Base-by-base conservation (phyloP, 805 yeast species). In the Saccharomycopsis babjevae region DNA sequence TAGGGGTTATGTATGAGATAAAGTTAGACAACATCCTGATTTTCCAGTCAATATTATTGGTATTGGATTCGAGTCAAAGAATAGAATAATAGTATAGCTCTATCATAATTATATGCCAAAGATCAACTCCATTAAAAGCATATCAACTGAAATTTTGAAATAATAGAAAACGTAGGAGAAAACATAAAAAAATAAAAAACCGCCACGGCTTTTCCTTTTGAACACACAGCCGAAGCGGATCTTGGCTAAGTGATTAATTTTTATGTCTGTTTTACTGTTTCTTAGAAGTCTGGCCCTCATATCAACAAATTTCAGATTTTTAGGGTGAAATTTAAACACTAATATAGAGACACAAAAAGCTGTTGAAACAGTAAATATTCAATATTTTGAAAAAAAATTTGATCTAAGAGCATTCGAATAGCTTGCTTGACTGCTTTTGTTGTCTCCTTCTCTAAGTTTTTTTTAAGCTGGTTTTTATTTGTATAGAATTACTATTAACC, bases 1-100 rank as follows among this genome's bases (percentile, higher is more conserved):
- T 66, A 55, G 84, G 82, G 15, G 57, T 39, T 15, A 61, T 52
- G 18, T 61, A 59, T 10, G 50, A 13, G 7, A 22, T 30, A 28
- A 58, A 20, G 13, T 46, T 25, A 7, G 52, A 46, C 8, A 46
- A 46, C 52, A 46, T 46, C 10, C 15, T 8, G 38, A 34, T 34
- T 34, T 13, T 34, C 15, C 2, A 13, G 5, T 34, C 38, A 2
- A 2, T 34, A 7, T 2, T 40, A n/a, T n/a, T 40, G 46, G 46
- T n/a, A 2, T n/a, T 5, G 2, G 3, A 6, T 6, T 10, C 16
- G 20, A 40, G 10, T n/a, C 13, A 40, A 34, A 34, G 7, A 34
- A 5, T 20, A n/a, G 46, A 18, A 40, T n/a, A 34, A 13, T 13
- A 10, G 10, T 8, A 34, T 2, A 34, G 38, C 15, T 34, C 10